phyloP scores from a whole-genome alignment of 2,329 filamentous ascomycete species.

The Epichloe hybrida region DNA sequence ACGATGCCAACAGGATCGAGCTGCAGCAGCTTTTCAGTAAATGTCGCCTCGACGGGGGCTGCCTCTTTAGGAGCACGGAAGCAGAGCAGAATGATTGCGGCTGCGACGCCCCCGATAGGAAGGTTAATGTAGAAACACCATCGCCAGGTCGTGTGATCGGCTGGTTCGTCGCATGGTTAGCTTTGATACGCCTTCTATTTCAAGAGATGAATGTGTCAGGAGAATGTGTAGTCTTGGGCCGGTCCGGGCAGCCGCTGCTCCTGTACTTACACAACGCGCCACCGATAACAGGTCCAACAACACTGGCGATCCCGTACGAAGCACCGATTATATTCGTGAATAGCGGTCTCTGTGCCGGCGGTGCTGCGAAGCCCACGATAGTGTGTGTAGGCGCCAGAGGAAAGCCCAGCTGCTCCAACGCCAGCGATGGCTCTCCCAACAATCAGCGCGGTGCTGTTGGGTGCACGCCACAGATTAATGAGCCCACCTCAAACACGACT shows the following conservation, averaged over 20 bases:
- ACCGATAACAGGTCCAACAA: not conserved
- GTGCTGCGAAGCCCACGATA: constrained; percentile 26
- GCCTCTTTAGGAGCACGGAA: constrained; percentile 18
- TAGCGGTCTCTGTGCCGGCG: constrained; percentile 7
- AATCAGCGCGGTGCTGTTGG: constrained; percentile 26
- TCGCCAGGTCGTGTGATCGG: constrained; percentile 13
- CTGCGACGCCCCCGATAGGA: constrained; percentile 12
- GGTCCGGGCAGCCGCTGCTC: not conserved
- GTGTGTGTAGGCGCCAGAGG: constrained; percentile 28
- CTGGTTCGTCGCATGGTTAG: constrained; percentile 3
- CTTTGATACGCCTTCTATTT: not conserved
- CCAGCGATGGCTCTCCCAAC: constrained; percentile 33
- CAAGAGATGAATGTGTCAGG: not conserved
- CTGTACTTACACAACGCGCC: not conserved
- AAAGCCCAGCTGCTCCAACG: constrained; percentile 29
- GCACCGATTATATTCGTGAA: not conserved
- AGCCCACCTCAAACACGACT: constrained; percentile 39
- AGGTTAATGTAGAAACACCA: constrained; percentile 20
- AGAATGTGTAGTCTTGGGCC: not conserved
- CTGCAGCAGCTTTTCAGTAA: constrained; percentile 4
- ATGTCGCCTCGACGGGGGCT: not conserved
- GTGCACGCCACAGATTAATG: constrained; percentile 32
- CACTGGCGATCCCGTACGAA: not conserved
- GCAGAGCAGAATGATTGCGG: constrained; percentile 14
- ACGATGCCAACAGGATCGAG: constrained; percentile 18